Evolutionary conservation across 2,329 filamentous ascomycete species (phyloP), one percentile per base, ranked within the genome.

Genomic region (Ophiostoma himal-ulmi): DNA sequence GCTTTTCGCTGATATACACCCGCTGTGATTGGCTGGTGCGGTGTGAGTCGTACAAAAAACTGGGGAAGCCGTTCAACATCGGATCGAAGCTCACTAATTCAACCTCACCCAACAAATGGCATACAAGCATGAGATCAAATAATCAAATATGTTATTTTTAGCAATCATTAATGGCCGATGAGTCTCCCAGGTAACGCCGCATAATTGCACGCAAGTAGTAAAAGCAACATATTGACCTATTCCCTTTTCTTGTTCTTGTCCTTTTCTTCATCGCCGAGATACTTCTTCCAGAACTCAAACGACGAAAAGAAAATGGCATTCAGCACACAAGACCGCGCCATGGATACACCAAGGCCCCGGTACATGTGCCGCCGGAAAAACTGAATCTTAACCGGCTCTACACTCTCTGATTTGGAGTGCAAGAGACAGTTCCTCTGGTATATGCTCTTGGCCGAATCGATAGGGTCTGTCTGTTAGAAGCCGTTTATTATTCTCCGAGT

Each of bases 301-400:
- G 89, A 90, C 62, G 91, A 93, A 81, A 96, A 96, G 84, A 96
- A 96, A 76, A 96, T 91, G 74, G 92, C 91, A 78, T 96, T 96
- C 75, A 95, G 89, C 69, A 92, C 84, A 76, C 91, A 93, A 14
- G 91, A 94, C 70, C 92, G 88, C 74, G 88, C 86, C 88, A 95
- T 94, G 52, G 91, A 94, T 36, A 95, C 92, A 30, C 89, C 91
- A 3, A 96, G 84, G 39, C 92, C 92, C 75, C 91, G 88, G 80
- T 95, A 96, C 88, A 93, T 93, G 73, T 89, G 86, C 69, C 84
- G 84, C 76, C 90, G 88, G 80, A 93, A 91, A 79, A 93, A 94
- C 72, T 90, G 84, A 71, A 95, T 93, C 78, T 89, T 91, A 11
- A 91, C 91, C 30, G 86, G 84, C 73, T 88, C 85, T 39, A 89